phyloP scores from a whole-genome alignment of 306 rosid species.

The Castanopsis chinensis region DNA sequence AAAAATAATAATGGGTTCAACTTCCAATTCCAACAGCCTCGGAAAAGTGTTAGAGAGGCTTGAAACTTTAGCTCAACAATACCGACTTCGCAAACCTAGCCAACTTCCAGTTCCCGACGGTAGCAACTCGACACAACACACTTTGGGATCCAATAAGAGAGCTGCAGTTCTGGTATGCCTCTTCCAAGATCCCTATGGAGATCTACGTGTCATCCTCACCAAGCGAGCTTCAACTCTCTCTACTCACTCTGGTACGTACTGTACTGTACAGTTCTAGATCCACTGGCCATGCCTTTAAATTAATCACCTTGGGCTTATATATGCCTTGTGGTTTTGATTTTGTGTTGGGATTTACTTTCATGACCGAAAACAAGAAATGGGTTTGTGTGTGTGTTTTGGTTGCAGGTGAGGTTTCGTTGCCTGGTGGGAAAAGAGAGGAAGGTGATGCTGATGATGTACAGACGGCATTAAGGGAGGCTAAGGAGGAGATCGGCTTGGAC shows the following conservation, averaged over 20 bases:
- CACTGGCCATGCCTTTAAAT: no score
- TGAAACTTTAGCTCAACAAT: conserved; percentile 42
- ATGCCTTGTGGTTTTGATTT: neutral
- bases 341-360: neutral
- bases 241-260: conserved; percentile 55
- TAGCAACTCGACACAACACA: conserved; percentile 6
- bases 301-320: neutral
- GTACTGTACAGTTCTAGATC: no score
- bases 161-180: conserved; percentile 77
- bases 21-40: neutral
- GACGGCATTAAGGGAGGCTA: conserved; percentile 86
- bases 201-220: conserved; percentile 62
- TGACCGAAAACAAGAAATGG: neutral
- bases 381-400: neutral
- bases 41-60: conserved; percentile 34
- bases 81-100: conserved; percentile 9
- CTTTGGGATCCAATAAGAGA: conserved; percentile 34
- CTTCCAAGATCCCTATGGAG: conserved; percentile 43
- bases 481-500: conserved; percentile 85
- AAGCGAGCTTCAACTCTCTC: conserved; percentile 73
- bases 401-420: conserved; percentile 85
- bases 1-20: neutral
- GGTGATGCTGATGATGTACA: conserved; percentile 61
- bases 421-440: conserved; percentile 81
- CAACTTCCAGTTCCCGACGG: conserved; percentile 17